Evolutionary conservation across 331 rosid genomes (phyloP).

Genomic region (Dryas integrifolia): DNA sequence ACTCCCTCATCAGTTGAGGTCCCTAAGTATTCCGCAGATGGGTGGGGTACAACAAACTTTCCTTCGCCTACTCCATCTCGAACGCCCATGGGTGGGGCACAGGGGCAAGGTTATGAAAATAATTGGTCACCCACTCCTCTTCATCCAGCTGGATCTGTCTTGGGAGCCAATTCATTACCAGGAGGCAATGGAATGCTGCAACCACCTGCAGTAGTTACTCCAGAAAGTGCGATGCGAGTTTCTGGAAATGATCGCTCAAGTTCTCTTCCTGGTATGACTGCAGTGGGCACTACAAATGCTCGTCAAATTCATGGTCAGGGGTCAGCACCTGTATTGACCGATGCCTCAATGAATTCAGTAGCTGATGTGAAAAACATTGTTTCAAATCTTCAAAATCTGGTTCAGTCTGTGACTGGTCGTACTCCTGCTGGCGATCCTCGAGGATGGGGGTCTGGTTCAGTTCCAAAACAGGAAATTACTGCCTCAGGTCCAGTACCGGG

Average conservation of each 20-base stretch:
- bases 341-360: constrained; percentile 34
- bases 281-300: constrained; percentile 36
- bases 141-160: constrained; percentile 41
- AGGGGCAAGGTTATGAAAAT: constrained; percentile 54
- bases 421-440: constrained; percentile 44
- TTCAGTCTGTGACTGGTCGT: constrained; percentile 44
- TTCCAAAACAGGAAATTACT: constrained; percentile 44
- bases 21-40: constrained; percentile 55
- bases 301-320: constrained; percentile 46
- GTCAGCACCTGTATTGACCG: constrained; percentile 39
- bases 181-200: constrained; percentile 47
- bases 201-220: constrained; percentile 27
- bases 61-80: constrained; percentile 94
- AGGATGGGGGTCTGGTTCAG: constrained; percentile 59
- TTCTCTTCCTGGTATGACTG: constrained; percentile 35
- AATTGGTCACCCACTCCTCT: constrained; percentile 58
- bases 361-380: constrained; percentile 50
- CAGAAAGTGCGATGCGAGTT: constrained; percentile 36
- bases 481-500: constrained; percentile 33
- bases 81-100: constrained; percentile 46
- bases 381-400: constrained; percentile 59
- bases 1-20: constrained; percentile 56
- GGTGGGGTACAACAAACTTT: constrained; percentile 74
- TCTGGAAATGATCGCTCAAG: constrained; percentile 36
- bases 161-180: constrained; percentile 24